Percentiles rank a stretch among this genome's conserved stretches.
phyloP scores from a whole-genome alignment of 176 grass and related monocot genomes.

The Tuctoria greenei region DNA sequence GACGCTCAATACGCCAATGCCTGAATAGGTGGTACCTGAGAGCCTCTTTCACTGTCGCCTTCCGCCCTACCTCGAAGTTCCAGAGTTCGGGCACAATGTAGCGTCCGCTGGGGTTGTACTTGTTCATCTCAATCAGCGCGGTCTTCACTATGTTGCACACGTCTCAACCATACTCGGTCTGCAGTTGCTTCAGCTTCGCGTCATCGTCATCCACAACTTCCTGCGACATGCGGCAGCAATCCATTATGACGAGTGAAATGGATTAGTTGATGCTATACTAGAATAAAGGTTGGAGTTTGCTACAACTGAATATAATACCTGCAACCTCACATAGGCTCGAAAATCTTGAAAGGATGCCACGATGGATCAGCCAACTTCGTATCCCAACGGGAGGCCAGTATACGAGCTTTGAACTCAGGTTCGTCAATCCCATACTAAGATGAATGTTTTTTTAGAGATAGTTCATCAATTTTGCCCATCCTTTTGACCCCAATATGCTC shows the following conservation, averaged over 20 bases:
- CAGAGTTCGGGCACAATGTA: not conserved
- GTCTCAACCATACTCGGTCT: not conserved
- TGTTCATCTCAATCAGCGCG: constrained; percentile 6
- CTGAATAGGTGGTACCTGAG: too few species aligned
- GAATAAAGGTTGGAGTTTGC: not conserved
- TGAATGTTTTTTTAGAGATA: constrained; percentile 5
- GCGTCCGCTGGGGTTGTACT: not conserved
- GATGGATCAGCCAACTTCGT: constrained; percentile 30
- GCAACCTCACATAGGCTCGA: constrained; percentile 14
- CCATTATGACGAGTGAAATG: not conserved
- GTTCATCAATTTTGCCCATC: constrained; percentile 26
- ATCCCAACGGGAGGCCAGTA: constrained; percentile 35
- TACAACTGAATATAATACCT: constrained; percentile 14
- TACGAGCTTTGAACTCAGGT: constrained; percentile 20
- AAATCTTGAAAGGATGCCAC: constrained; percentile 44
- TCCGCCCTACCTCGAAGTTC: constrained; percentile 23
- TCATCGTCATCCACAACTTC: constrained; percentile 34
- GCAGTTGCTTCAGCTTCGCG: not conserved
- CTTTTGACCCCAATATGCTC: constrained; percentile 24
- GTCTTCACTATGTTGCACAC: constrained; percentile 9
- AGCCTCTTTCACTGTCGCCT: not conserved
- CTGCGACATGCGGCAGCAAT: not conserved
- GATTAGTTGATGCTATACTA: not conserved
- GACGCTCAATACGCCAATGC: too few species aligned
- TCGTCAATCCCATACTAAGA: constrained; percentile 27